Conservation (phyloP, 768 basidiomycete species). For the Sarcodon aspratus region DNA sequence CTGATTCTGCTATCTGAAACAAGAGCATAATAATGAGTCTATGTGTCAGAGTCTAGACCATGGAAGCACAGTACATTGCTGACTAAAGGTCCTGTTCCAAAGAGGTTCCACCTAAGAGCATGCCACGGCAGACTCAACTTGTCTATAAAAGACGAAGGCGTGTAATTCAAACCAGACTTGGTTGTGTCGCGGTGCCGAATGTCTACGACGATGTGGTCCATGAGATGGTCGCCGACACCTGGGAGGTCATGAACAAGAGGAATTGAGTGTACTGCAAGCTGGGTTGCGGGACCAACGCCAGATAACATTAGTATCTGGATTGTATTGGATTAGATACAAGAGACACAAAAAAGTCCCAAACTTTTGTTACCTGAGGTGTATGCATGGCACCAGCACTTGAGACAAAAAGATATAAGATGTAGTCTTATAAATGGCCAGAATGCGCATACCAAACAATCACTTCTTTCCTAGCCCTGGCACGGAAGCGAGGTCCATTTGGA, state of each 20-base stretch:
- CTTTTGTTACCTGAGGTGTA: constrained; percentile 39
- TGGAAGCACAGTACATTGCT: constrained; percentile 32
- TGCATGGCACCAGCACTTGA: constrained; percentile 51
- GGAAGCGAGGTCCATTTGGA: constrained; percentile 26
- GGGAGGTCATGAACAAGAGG: constrained; percentile 51
- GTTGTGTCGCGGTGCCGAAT: constrained; percentile 41
- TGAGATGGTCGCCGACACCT: constrained; percentile 63
- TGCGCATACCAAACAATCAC: constrained; percentile 46
- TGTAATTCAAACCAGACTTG: constrained; percentile 28
- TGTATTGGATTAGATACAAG: constrained; percentile 2
- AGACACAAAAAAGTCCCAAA: constrained; percentile 3
- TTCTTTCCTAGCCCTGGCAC: constrained; percentile 41
- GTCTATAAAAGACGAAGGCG: constrained; percentile 10
- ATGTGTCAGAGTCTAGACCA: neutral
- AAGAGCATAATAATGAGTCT: neutral
- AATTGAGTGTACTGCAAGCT: constrained; percentile 42
- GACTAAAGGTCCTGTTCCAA: constrained; percentile 36
- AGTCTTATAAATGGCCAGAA: neutral
- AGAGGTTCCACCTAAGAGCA: constrained; percentile 29
- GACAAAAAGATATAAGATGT: neutral
- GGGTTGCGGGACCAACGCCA: constrained; percentile 59
- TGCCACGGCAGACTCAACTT: constrained; percentile 5
- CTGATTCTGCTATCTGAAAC: constrained; percentile 29
- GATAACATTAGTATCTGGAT: constrained; percentile 56
- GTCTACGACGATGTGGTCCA: constrained; percentile 54